Conservation (phyloP, 1,284 basidiomycete genomes). For the Rhodofomes roseus region DNA sequence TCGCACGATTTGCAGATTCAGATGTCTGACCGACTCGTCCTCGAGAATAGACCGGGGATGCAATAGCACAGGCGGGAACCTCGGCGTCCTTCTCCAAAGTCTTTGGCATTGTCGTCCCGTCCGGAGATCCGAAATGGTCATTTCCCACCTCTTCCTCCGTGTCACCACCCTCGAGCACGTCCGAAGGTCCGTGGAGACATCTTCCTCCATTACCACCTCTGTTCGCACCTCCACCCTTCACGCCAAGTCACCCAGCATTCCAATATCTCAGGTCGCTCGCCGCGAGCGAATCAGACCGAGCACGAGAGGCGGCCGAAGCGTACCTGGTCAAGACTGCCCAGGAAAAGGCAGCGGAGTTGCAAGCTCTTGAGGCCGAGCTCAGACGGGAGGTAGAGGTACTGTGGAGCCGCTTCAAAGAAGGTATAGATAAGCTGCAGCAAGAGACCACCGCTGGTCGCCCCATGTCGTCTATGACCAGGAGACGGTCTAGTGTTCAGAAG, state of each 20-base stretch:
- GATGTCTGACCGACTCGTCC: not conserved
- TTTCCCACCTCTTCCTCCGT: conserved; percentile 20
- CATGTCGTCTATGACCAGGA: conserved; percentile 6
- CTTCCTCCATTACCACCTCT: conserved; percentile 41
- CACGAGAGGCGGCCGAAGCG: conserved; percentile 56
- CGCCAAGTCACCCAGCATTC: conserved; percentile 71
- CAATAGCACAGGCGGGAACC: conserved; percentile 38
- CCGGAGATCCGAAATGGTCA: conserved; percentile 7
- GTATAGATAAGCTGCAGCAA: conserved; percentile 46
- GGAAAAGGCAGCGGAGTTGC: conserved; percentile 54
- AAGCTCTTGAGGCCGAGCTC: conserved; percentile 50
- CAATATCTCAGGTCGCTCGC: conserved; percentile 59
- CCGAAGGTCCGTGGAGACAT: conserved; percentile 23
- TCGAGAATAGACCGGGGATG: conserved; percentile 42
- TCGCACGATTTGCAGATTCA: not conserved
- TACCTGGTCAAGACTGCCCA: conserved; percentile 52
- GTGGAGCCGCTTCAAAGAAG: conserved; percentile 58
- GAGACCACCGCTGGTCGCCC: conserved; percentile 5
- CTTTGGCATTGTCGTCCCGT: conserved; percentile 51
- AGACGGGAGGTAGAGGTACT: conserved; percentile 56
- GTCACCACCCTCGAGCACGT: conserved; percentile 17
- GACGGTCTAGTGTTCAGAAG: conserved; percentile 16
- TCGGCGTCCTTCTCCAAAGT: conserved; percentile 49
- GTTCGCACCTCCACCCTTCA: conserved; percentile 73
- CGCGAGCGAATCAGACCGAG: conserved; percentile 45